phyloP scores from a whole-genome alignment of 164 flowering plant genomes.

The Pachysandra terminalis region DNA sequence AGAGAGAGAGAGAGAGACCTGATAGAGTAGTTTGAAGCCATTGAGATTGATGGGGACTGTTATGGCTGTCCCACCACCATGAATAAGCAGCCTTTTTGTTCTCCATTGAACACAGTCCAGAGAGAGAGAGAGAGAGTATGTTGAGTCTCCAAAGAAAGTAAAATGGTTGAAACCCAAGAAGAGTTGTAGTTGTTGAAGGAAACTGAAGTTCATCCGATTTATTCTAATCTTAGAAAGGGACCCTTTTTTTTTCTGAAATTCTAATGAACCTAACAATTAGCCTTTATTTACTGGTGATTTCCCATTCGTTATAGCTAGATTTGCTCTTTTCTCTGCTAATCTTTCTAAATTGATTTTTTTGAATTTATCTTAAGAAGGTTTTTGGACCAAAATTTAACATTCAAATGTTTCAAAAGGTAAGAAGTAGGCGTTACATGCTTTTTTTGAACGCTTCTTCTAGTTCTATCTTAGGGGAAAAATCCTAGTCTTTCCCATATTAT shows the following conservation, averaged over 20 bases:
- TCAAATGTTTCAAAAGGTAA: no score
- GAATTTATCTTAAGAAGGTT: background rate
- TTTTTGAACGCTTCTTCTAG: no score
- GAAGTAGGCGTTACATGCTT: no score
- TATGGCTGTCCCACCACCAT: conserved; percentile 22
- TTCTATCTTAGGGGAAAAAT: no score
- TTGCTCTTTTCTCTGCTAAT: background rate
- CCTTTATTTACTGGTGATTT: background rate
- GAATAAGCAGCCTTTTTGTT: conserved; percentile 11
- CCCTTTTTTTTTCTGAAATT: no score
- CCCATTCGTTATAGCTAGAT: background rate
- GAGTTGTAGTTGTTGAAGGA: background rate
- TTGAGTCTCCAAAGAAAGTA: background rate
- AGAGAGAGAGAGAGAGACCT: conserved; percentile 19
- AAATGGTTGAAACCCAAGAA: background rate
- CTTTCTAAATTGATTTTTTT: no score
- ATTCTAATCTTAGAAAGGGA: background rate
- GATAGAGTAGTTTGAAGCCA: conserved; percentile 40
- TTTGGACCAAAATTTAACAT: background rate
- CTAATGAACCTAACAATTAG: background rate
- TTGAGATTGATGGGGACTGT: conserved; percentile 22
- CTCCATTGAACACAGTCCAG: conserved; percentile 2
- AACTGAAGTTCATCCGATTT: background rate
- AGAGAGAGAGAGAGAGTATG: no score
- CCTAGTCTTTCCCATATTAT: no score